Base-by-base conservation (phyloP, 176 grass and related monocot genomes). In the Carex cristatella region DNA sequence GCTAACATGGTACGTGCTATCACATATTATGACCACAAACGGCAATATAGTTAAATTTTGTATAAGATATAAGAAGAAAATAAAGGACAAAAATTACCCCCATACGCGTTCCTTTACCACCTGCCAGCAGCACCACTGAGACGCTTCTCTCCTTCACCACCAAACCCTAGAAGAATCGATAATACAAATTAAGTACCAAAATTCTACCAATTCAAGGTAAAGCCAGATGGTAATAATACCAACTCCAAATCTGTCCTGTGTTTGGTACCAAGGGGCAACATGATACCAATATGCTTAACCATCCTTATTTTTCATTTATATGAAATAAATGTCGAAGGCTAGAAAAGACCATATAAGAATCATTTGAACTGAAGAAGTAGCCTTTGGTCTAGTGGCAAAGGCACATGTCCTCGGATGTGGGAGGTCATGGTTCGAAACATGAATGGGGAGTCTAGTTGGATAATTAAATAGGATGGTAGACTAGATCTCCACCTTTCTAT, bases 101-200 rank as follows among this genome's bases (percentile, higher is more conserved):
- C 96, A 95, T 95, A 81, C 93, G 87, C 81, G 91, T 98, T 11
- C 96, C 96, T 66, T 92, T 87, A 0, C 96, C 96, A 61, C 96
- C 96, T 2, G 96, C 91, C 75, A 98, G 79, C 31, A 98, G 93
- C 83, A 98, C 86, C 83, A 98, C 96, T 7, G 93, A 98, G 67
- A 97, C 94, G 74, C 90, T 94, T 88, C 86, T 94, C 78, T 92
- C 89, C 89, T 93, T 93, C 54, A 95, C 91, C 57, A 68, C 19
- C 57, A 87, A 68, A 67, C 54, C 82, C 95, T 98, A 73, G 18
- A 4, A 11, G 80, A 85, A 74, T 10, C 15, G 15, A 79, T 15
- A 27, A 23, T 65, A 64, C 14, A 82, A 32, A 51, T 28, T 8
- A 19, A 30, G 64, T 27, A 7, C 32, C 59, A 77, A 77, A 60